phyloP scores from a whole-genome alignment of 345 rosid species.

The Euphorbia lathyris region DNA sequence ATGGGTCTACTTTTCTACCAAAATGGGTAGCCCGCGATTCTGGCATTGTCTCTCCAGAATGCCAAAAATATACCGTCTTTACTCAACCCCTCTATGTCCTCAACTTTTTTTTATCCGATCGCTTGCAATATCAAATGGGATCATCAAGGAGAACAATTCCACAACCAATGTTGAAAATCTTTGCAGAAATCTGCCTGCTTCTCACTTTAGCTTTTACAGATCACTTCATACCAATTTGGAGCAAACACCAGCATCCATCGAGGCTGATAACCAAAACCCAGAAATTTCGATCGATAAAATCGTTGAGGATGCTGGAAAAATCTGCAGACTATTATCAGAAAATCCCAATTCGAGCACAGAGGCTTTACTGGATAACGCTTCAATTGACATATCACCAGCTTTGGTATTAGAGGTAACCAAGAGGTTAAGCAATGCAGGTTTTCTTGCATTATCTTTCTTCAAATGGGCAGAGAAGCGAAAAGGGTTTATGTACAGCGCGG shows the following conservation, averaged over 20 bases:
- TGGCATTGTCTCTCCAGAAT: conserved; percentile 19
- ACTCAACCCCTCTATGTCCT: not conserved
- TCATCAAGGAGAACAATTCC: conserved; percentile 17
- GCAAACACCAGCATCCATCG: conserved; percentile 7
- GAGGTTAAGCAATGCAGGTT: conserved; percentile 75
- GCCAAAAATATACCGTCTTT: conserved; percentile 11
- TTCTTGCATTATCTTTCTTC: conserved; percentile 62
- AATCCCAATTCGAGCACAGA: conserved; percentile 27
- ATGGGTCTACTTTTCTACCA: not conserved
- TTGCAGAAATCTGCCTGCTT: conserved; percentile 12
- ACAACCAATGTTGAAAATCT: conserved; percentile 1
- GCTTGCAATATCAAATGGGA: not conserved
- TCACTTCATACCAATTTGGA: conserved; percentile 26
- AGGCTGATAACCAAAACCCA: conserved; percentile 22
- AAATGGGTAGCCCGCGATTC: conserved; percentile 38
- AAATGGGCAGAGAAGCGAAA: conserved; percentile 74
- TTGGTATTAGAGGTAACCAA: conserved; percentile 56
- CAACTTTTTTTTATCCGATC: conserved; percentile 4
- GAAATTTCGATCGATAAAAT: conserved; percentile 21
- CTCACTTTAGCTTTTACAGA: conserved; percentile 13
- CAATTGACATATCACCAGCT: conserved; percentile 43
- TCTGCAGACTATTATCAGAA: conserved; percentile 48
- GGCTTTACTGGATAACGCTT: conserved; percentile 40
- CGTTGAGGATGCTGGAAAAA: conserved; percentile 40
- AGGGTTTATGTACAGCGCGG: conserved; percentile 49